These are phyloP conservation scores for Thalia dealbata DNA, from an alignment of 176 grass and related monocot genomes.

Conservation along the genomic window DNA sequence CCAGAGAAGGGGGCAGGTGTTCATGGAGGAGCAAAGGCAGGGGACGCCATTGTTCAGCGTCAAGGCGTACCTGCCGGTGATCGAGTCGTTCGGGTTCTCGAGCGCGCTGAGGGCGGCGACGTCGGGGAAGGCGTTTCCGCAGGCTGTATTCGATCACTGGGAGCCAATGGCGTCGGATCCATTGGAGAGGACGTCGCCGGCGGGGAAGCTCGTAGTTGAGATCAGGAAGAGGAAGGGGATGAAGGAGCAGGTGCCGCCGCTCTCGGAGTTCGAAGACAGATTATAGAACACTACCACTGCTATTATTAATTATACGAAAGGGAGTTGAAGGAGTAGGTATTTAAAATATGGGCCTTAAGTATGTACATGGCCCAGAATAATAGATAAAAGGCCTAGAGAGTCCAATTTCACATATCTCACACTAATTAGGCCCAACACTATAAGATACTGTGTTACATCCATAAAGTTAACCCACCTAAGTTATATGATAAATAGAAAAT, in stretches of 20 bases:
- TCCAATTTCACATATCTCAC: too few relatives aligned
- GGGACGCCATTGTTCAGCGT: neutral
- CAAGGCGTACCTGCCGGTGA: neutral
- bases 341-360: too few relatives aligned
- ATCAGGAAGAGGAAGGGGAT: slow-evolving; percentile 1
- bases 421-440: too few relatives aligned
- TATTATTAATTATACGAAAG: too few relatives aligned
- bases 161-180: neutral
- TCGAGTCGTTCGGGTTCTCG: slow-evolving; percentile 5
- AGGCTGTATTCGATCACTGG: neutral
- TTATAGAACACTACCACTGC: too few relatives aligned
- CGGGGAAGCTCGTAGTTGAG: neutral
- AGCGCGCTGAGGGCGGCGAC: neutral
- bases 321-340: too few relatives aligned
- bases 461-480: too few relatives aligned
- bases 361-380: too few relatives aligned
- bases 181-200: neutral
- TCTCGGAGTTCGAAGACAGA: neutral
- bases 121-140: neutral
- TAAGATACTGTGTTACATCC: too few relatives aligned
- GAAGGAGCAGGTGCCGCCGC: neutral
- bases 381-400: too few relatives aligned
- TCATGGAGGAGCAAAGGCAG: neutral
- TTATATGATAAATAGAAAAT: too few relatives aligned
- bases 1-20: slow-evolving; percentile 6